Base-by-base conservation (phyloP, 371 early-diverging fungal genomes). In the Apophysomyces sp. region DNA sequence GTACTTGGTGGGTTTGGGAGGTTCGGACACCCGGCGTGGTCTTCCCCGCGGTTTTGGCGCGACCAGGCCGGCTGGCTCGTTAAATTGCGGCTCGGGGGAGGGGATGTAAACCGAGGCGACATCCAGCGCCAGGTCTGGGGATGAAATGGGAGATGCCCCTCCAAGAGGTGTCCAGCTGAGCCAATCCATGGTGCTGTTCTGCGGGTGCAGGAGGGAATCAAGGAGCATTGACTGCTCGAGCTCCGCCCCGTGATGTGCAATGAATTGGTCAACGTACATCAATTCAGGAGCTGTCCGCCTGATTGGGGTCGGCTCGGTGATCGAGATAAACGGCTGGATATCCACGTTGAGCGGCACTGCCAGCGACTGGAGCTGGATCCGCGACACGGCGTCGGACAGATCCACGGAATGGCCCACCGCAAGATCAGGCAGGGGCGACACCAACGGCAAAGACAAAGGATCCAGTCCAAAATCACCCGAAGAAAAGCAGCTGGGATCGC, bases 1-100 rank as follows among this genome's bases (percentile, higher is more conserved):
- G 31, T 54, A 18, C 7, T 66, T 44, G 26, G 29, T 36, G 56
- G 53, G 31, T 55, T 60, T 52, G 9, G 68, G 68, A 13, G 68
- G 68, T 60, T 68, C 68, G 7, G 68, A 68, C 0, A 68, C 68
- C n/a, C 68, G 68, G 13, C 68, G 51, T 3, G 68, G 63, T 21
- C 68, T 60, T 5, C 52, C 55, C 7, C 55, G 18, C 4, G 16
- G 11, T 21, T 26, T 44, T 2, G 49, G 49, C 16, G 49, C 49
- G 9, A 9, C 49, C 49, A 44, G 49, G 21, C 49, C 30, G 34
- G 52, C 59, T 51, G 59, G 49, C 49, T 40, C 36, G 27, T 44
- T 44, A 51, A 30, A 51, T 40, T 34, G 31, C 9, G 49, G 34
- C 51, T 44, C 31, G 31, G 36, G 31, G 12, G 31, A 59, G 26